Base-by-base conservation (phyloP, 495 filamentous ascomycete genomes). In the Pyronema domesticum region DNA sequence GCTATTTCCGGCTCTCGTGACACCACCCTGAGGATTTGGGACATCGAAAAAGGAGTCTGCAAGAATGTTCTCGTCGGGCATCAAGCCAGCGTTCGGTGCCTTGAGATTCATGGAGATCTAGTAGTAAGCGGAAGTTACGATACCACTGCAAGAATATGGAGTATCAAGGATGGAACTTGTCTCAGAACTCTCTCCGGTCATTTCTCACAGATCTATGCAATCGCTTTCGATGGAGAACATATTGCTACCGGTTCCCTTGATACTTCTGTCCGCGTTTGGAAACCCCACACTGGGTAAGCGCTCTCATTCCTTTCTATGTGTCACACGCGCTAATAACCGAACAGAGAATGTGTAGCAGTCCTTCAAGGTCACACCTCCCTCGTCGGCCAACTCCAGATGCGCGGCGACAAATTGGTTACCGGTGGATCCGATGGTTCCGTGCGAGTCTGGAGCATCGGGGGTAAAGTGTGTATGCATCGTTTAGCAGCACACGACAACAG, bases 131-230 rank as follows among this genome's bases (percentile, higher is more conserved):
- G 91, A 30, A 94, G 87, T 67, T 98, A 98, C 65, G 91, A 98
- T 61, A 95, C 91, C 2, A 94, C 86, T 1, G 91, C 91, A 10
- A 85, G 86, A 58, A 88, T 98, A 46, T 98, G 91, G 91, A 95
- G 85, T 62, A 95, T 98, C 23, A 86, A 84, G 2, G 83, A 94
- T 67, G 93, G 91, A 8, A 78, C 85, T 58, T 96, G 89, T 65
- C 70, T 95, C 34, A 77, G 89, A 36, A 95, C 86, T 4, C 72
- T 98, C 19, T 80, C 77, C n/a, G 91, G 91, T 0, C 91, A 98
- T 70, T 96, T 95, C 70, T 96, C 91, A 66, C 91, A 98, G 62
- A 98, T 98, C 53, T 98, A 98, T 63, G 93, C 91, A 9, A 94
- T 98, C 63, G 89, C 91, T 0, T 98, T 95, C 67, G 91, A 98